Percentiles rank a stretch among this genome's conserved stretches.
Conservation (phyloP, 2,329 filamentous ascomycete genomes). For the Coleophoma cylindrospora region DNA sequence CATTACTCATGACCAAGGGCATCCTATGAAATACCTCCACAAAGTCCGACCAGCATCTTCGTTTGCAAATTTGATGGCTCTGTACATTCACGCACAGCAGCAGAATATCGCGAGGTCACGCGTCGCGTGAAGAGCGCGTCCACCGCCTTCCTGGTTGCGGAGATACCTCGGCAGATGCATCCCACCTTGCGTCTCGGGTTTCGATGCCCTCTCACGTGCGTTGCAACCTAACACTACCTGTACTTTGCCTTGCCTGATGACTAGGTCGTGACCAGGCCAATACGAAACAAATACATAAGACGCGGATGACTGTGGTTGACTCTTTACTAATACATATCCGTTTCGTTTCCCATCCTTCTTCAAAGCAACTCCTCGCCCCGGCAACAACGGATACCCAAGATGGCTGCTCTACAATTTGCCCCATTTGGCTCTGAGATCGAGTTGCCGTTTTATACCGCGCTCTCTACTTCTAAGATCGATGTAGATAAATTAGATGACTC, state of each 20-base stretch:
- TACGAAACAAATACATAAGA: background rate
- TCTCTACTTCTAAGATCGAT: constrained; percentile 93
- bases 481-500: constrained; percentile 96
- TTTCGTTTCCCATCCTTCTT: background rate
- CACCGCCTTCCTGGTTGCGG: no score
- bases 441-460: constrained; percentile 85
- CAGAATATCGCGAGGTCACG: no score
- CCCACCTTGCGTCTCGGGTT: no score
- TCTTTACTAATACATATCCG: background rate
- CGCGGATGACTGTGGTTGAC: constrained; percentile 1
- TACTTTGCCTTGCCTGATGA: background rate
- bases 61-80: no score
- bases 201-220: no score
- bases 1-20: background rate
- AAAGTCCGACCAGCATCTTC: constrained; percentile 72
- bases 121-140: no score
- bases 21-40: constrained; percentile 51
- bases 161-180: no score
- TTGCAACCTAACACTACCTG: no score
- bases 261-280: background rate
- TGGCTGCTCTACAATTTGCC: constrained; percentile 63
- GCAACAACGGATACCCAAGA: constrained; percentile 5
- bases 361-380: background rate
- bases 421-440: constrained; percentile 94
- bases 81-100: no score